These are phyloP conservation scores for Penicillium decumbens DNA, from an alignment of 2,329 filamentous ascomycete genomes.

Conservation along the genomic window DNA sequence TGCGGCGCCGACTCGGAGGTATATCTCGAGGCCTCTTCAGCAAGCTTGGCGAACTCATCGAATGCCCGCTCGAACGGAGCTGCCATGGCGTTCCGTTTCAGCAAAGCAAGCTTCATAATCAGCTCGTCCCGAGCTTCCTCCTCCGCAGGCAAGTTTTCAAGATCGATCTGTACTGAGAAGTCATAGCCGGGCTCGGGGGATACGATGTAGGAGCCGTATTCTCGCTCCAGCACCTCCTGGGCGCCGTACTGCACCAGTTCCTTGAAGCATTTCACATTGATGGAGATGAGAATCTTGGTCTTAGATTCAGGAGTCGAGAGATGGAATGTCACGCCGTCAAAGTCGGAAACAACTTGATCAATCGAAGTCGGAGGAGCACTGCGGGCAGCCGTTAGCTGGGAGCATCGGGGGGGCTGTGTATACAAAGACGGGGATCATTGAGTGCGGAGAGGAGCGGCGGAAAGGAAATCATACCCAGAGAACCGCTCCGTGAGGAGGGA, in stretches of 20 bases:
- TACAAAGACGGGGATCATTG: conserved; percentile 25
- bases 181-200: conserved; percentile 86
- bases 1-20: conserved; percentile 91
- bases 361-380: conserved; percentile 83
- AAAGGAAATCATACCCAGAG: conserved; percentile 59
- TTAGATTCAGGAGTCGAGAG: conserved; percentile 94
- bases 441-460: background rate
- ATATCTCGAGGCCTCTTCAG: conserved; percentile 85
- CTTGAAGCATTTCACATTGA: conserved; percentile 89
- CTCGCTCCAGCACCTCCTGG: conserved; percentile 81
- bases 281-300: conserved; percentile 88
- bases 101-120: conserved; percentile 76
- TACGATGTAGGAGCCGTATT: conserved; percentile 91
- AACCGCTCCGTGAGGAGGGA: conserved; percentile 93
- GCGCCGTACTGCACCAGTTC: conserved; percentile 93
- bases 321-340: conserved; percentile 97
- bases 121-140: conserved; percentile 84
- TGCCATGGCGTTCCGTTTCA: conserved; percentile 99
- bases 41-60: conserved; percentile 79
- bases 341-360: conserved; percentile 97
- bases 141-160: conserved; percentile 77
- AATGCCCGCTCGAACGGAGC: conserved; percentile 97
- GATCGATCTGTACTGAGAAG: conserved; percentile 86
- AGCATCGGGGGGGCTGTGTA: conserved; percentile 29
- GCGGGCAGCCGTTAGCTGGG: conserved; percentile 37